Conservation (phyloP, 2,329 filamentous ascomycete species). For the Penicillium sp. region DNA sequence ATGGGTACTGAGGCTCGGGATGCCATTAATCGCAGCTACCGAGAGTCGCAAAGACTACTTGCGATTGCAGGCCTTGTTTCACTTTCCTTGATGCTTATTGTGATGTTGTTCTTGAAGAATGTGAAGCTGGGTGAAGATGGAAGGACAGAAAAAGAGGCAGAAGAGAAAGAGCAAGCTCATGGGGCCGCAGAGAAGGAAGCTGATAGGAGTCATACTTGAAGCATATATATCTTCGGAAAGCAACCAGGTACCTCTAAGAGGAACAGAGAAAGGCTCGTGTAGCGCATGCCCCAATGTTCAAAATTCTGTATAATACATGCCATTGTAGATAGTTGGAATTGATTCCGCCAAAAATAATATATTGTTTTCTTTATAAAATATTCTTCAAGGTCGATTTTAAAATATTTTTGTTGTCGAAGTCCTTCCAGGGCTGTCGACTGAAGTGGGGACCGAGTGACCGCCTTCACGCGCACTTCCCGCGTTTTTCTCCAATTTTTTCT, state of each 20-base stretch:
- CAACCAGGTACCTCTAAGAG: background rate
- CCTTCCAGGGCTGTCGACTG: background rate
- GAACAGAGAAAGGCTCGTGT: background rate
- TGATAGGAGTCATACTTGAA: background rate
- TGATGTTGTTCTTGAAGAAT: conserved; percentile 27
- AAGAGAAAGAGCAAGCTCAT: background rate
- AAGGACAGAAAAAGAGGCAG: background rate
- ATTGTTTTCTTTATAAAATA: background rate
- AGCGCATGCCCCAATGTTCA: background rate
- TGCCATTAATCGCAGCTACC: conserved; percentile 24
- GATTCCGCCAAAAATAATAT: background rate
- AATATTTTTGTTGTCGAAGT: background rate
- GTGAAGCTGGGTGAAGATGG: conserved; percentile 18
- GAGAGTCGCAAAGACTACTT: conserved; percentile 23
- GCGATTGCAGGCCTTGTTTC: conserved; percentile 20
- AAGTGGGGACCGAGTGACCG: conserved; percentile 10
- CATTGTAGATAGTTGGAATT: background rate
- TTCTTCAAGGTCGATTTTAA: background rate
- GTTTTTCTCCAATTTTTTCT: conserved; percentile 11
- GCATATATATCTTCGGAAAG: background rate
- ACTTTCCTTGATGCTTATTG: conserved; percentile 20
- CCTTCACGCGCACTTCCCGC: conserved; percentile 9
- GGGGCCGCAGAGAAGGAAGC: background rate
- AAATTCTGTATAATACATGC: background rate
- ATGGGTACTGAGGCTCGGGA: conserved; percentile 13